A percentile compares a stretch with the other conserved stretches of the same genome.
Evolutionary conservation across 2,329 filamentous ascomycete species (phyloP).

Genomic region (Lachnellula hyalina): DNA sequence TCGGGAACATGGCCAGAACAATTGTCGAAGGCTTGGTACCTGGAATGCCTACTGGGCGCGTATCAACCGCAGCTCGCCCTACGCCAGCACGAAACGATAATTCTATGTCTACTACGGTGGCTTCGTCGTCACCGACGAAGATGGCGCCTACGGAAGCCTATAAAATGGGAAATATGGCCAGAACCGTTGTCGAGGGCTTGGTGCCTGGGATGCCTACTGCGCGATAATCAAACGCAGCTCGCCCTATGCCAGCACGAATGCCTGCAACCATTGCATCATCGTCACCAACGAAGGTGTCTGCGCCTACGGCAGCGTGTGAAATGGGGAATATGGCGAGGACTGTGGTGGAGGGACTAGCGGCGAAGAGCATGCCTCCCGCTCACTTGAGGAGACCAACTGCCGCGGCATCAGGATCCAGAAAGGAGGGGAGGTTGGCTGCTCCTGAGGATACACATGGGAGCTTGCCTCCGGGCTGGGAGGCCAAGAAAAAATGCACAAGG

Average conservation of each 20-base stretch:
- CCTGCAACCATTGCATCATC: no score
- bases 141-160: neutral
- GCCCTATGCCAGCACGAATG: no score
- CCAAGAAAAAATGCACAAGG: neutral
- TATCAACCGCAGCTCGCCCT: no score
- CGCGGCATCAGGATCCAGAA: neutral
- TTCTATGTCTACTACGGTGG: no score
- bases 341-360: neutral
- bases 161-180: neutral
- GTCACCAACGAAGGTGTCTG: neutral
- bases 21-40: neutral
- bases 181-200: neutral
- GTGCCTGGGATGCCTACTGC: no score
- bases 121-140: neutral
- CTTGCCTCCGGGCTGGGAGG: neutral
- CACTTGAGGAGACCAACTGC: no score
- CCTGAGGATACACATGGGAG: neutral
- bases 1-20: neutral
- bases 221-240: no score
- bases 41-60: no score
- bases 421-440: neutral
- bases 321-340: neutral
- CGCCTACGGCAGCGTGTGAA: neutral
- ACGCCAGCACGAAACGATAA: no score
- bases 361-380: neutral